Evolutionary conservation across 2,329 filamentous ascomycete species (phyloP).

Genomic region (Balansia obtecta): DNA sequence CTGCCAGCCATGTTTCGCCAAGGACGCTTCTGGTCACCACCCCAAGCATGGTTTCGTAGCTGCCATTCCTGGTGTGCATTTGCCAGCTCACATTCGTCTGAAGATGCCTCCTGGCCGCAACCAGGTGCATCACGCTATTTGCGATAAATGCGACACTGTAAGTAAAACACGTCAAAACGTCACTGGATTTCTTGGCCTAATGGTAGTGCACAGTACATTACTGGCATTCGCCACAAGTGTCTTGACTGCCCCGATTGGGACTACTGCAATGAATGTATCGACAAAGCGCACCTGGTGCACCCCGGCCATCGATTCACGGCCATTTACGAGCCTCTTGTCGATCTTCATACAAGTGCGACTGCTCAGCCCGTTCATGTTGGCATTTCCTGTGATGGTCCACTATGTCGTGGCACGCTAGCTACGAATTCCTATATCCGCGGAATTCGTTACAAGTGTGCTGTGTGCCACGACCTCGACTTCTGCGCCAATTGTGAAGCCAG

Average conservation of each 20-base stretch:
- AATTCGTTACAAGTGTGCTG: constrained; percentile 89
- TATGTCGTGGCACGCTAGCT: constrained; percentile 52
- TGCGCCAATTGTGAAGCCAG: constrained; percentile 87
- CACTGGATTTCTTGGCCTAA: not conserved
- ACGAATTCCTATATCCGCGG: constrained; percentile 66
- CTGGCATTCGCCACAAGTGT: constrained; percentile 90
- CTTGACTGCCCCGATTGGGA: constrained; percentile 96
- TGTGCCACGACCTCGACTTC: constrained; percentile 91
- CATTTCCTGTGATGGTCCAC: constrained; percentile 88
- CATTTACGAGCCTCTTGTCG: constrained; percentile 59
- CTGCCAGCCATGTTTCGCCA: constrained; percentile 69
- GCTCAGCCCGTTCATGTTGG: constrained; percentile 52
- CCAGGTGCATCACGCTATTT: constrained; percentile 74
- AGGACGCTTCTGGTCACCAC: constrained; percentile 76
- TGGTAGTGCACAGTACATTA: constrained; percentile 42
- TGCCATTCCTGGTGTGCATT: constrained; percentile 47
- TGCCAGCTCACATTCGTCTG: constrained; percentile 48
- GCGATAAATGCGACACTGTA: constrained; percentile 72
- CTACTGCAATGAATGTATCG: constrained; percentile 69
- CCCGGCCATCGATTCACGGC: constrained; percentile 79
- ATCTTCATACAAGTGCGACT: constrained; percentile 10
- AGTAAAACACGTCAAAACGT: constrained; percentile 15
- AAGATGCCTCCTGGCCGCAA: constrained; percentile 72
- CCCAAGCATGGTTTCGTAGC: constrained; percentile 71
- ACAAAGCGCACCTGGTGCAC: constrained; percentile 56